Percentiles rank a stretch among this genome's conserved stretches.
Evolutionary conservation across 2,329 filamentous ascomycete genomes (phyloP).

Genomic region (Dactylellina cionopaga): DNA sequence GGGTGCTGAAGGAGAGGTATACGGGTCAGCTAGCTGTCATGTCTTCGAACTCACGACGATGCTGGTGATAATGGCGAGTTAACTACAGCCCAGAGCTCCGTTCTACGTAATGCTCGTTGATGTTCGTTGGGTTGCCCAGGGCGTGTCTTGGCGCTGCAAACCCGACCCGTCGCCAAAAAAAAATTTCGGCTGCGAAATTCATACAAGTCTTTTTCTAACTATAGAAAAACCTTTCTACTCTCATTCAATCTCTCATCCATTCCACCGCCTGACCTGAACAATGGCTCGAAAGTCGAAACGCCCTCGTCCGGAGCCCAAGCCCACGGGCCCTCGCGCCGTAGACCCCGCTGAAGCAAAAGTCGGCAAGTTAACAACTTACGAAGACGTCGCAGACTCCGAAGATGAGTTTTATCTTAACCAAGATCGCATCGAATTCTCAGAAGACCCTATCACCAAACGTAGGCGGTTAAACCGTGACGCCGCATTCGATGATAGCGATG

Average conservation of each 20-base stretch:
- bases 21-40: neutral
- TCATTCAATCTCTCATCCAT: neutral
- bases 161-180: neutral
- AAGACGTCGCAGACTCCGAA: conserved; percentile 91
- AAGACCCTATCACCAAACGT: conserved; percentile 79
- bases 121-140: neutral
- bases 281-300: conserved; percentile 80
- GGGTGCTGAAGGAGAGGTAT: neutral
- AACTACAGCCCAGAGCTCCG: too few species aligned
- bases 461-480: conserved; percentile 68
- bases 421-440: conserved; percentile 86
- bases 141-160: conserved; percentile 25
- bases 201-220: too few species aligned
- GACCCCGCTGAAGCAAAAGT: conserved; percentile 71
- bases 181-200: neutral
- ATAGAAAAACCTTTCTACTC: too few species aligned
- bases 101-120: conserved; percentile 11
- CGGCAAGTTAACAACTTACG: conserved; percentile 61
- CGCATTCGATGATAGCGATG: conserved; percentile 57
- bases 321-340: conserved; percentile 65
- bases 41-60: neutral
- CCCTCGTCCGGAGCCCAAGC: conserved; percentile 62
- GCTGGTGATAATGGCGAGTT: too few species aligned
- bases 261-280: conserved; percentile 24
- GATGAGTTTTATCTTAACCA: conserved; percentile 90